Evolutionary conservation across 768 basidiomycete genomes (phyloP), one percentile per base, ranked within the genome.

Genomic region (Filobasidium floriforme): DNA sequence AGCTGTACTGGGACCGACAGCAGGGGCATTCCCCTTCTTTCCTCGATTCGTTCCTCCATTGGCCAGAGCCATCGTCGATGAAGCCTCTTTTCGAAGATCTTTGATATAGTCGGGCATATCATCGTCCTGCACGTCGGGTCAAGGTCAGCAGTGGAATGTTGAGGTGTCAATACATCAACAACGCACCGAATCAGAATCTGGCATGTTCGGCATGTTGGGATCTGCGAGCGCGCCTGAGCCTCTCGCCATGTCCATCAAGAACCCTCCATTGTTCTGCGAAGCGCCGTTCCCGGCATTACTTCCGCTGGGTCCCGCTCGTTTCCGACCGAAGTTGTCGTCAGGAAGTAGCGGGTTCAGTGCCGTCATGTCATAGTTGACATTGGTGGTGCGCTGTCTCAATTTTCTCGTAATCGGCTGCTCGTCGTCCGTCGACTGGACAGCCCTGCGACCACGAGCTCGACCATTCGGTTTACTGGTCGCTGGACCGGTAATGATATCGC

Each of bases 141-240:
- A 62, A 24, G 32, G 61, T 19, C 9, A 37, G 32, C 32, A 37
- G 40, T n/a, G 15, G 28, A 19, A 29, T 49, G 22, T 15, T 19
- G 61, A 29, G 9, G 11, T 15, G 40, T 41, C 12, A 37, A 60
- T 61, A 41, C n/a, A 46, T 3, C 11, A 5, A 5, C 18, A 1
- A 55, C 62, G 52, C 46, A 63, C 62, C 18, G 67, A 68, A 29
- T 68, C 67, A 55, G 59, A 61, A 59, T 68, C 67, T 1, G 67
- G 67, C 52, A 65, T 43, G 40, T 65, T 57, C 4, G 43, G 49
- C 7, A 43, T 22, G 18, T 62, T 60, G 15, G 49, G 43, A 22
- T 14, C 28, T 4, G 29, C 54, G 7, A 67, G 44, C 18, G 62
- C 67, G 10, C 59, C 62, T n/a, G 60, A 57, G 12, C 67, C 67